A percentile compares a stretch with the other conserved stretches of the same genome.
Evolutionary conservation across 129 eudicot species (phyloP).

Genomic region (Centella asiatica): DNA sequence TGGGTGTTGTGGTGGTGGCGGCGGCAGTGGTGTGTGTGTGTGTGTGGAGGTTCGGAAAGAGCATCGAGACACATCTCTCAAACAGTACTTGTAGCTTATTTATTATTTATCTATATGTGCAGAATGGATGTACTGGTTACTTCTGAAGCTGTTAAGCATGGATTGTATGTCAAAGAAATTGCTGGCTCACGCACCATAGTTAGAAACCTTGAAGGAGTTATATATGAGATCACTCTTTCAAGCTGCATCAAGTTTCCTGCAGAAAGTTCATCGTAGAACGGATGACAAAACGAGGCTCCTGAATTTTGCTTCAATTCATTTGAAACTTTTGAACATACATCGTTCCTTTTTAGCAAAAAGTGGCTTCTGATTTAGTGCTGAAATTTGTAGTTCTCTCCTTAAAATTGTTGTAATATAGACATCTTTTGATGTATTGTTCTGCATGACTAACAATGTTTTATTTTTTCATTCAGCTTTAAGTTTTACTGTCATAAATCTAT

Average conservation of each 20-base stretch:
- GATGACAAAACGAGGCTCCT: not conserved
- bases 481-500: no score
- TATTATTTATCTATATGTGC: slow-evolving; percentile 5
- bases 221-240: slow-evolving; percentile 52
- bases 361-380: not conserved
- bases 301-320: not conserved
- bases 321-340: not conserved
- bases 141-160: slow-evolving; percentile 59
- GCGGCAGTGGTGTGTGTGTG: no score
- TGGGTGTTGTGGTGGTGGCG: no score
- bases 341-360: not conserved
- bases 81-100: not conserved
- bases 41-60: no score
- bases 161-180: slow-evolving; percentile 57
- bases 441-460: not conserved
- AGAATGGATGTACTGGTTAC: slow-evolving; percentile 82
- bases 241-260: not conserved
- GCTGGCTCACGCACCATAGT: slow-evolving; percentile 56
- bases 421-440: not conserved
- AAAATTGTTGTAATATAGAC: not conserved
- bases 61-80: no score
- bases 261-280: not conserved
- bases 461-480: no score
- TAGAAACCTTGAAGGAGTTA: slow-evolving; percentile 58
- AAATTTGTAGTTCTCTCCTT: not conserved